A percentile compares a stretch with the other conserved stretches of the same genome.
These are phyloP conservation scores for Elsinoe arachidis DNA, from an alignment of 2,329 filamentous ascomycete species.

Conservation along the genomic window DNA sequence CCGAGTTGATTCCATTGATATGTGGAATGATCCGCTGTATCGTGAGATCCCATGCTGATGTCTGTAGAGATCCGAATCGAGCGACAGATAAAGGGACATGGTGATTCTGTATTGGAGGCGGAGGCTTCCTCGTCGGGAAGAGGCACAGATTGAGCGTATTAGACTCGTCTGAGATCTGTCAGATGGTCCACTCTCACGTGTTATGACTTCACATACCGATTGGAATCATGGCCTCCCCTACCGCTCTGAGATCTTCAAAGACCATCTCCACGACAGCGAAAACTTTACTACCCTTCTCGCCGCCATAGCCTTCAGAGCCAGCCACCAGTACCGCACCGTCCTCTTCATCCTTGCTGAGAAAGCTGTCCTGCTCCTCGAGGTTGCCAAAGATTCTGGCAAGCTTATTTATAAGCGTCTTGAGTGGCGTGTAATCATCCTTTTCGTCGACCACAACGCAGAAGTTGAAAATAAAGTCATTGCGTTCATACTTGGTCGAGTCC, in stretches of 20 bases:
- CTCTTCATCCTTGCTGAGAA: conserved; percentile 57
- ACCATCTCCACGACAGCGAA: conserved; percentile 74
- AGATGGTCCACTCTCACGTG: not conserved
- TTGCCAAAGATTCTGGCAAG: conserved; percentile 78
- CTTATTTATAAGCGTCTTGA: conserved; percentile 65
- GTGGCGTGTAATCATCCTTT: conserved; percentile 52
- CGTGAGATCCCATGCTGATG: conserved; percentile 66
- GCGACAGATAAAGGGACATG: conserved; percentile 77
- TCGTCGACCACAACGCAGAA: conserved; percentile 77
- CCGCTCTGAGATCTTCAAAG: conserved; percentile 90
- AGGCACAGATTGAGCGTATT: conserved; percentile 96
- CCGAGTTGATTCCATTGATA: conserved; percentile 85
- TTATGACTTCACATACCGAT: conserved; percentile 54
- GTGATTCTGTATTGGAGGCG: conserved; percentile 72
- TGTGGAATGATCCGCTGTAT: conserved; percentile 70
- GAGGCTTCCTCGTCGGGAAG: conserved; percentile 72
- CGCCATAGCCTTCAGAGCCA: conserved; percentile 24
- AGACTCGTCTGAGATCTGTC: conserved; percentile 58
- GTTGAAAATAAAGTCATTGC: conserved; percentile 98
- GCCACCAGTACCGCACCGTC: conserved; percentile 22
- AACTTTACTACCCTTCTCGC: conserved; percentile 33
- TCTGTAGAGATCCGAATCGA: conserved; percentile 41
- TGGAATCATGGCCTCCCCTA: conserved; percentile 96
- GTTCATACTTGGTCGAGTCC: conserved; percentile 59
- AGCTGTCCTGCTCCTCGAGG: conserved; percentile 84